Conservation (phyloP, 257 asterid genomes). For the Lavandula angustifolia region DNA sequence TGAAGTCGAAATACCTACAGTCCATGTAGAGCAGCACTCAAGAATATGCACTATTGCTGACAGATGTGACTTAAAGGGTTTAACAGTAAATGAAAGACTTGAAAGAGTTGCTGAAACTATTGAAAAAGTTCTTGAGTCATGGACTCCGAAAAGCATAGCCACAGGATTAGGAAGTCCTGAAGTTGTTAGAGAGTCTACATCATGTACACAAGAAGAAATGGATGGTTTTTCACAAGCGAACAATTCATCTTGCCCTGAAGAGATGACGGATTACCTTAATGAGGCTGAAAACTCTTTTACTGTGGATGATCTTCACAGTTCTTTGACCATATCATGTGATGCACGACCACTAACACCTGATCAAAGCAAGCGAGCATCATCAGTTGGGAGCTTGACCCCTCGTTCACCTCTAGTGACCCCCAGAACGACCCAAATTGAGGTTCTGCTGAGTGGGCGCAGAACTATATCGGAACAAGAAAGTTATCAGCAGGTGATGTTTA, state of each 20-base stretch:
- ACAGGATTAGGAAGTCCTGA: slow-evolving; percentile 62
- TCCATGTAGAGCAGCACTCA: slow-evolving; percentile 91
- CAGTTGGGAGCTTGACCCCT: slow-evolving; percentile 83
- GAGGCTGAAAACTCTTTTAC: slow-evolving; percentile 48
- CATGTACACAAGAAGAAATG: slow-evolving; percentile 47
- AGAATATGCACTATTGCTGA: slow-evolving; percentile 93
- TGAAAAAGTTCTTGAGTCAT: slow-evolving; percentile 82
- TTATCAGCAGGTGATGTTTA: slow-evolving; percentile 72
- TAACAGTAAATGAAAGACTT: slow-evolving; percentile 79
- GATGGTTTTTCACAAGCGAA: slow-evolving; percentile 51
- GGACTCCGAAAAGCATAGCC: slow-evolving; percentile 61
- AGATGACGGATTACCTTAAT: slow-evolving; percentile 48
- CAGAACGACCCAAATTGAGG: slow-evolving; percentile 72
- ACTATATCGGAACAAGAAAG: slow-evolving; percentile 77
- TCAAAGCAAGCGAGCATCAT: slow-evolving; percentile 54
- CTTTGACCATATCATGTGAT: slow-evolving; percentile 44
- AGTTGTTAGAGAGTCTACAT: slow-evolving; percentile 42
- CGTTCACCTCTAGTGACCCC: slow-evolving; percentile 91
- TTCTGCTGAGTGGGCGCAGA: slow-evolving; percentile 65
- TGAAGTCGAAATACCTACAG: slow-evolving; percentile 94
- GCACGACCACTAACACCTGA: slow-evolving; percentile 43
- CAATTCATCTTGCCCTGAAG: slow-evolving; percentile 49
- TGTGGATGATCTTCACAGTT: slow-evolving; percentile 46
- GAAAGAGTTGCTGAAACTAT: slow-evolving; percentile 83
- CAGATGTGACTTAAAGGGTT: slow-evolving; percentile 95